Conservation (phyloP, 805 yeast genomes). For the Scheffersomyces amazonensis region DNA sequence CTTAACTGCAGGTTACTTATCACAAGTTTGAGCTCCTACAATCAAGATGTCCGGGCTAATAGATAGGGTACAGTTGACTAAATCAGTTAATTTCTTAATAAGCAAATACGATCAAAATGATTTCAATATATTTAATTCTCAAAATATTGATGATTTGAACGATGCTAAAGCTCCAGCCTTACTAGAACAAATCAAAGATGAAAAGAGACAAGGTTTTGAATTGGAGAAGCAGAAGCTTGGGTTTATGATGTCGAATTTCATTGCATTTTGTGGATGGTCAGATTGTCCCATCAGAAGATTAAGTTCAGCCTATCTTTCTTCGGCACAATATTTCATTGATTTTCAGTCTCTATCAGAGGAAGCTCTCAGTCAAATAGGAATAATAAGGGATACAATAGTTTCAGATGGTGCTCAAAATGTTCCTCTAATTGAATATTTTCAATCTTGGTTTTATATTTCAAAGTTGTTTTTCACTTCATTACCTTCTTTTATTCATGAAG, state of each 20-base stretch:
- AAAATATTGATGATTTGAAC: not conserved
- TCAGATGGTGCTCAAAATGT: too few relatives aligned
- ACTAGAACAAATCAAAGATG: not conserved
- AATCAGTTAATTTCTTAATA: not conserved
- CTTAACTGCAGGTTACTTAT: too few relatives aligned
- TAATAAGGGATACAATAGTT: too few relatives aligned
- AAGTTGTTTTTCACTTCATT: not conserved
- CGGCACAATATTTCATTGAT: not conserved
- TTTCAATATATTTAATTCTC: not conserved
- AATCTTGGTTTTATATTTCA: not conserved
- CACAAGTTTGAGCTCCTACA: too few relatives aligned
- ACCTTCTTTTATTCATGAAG: too few relatives aligned
- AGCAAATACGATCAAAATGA: not conserved
- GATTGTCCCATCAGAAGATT: not conserved
- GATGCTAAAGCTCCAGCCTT: not conserved
- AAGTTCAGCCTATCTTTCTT: not conserved
- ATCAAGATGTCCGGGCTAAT: not conserved
- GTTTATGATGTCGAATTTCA: not conserved
- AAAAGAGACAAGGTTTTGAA: not conserved
- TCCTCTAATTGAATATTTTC: not conserved
- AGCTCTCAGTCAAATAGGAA: too few relatives aligned
- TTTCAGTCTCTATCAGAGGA: not conserved
- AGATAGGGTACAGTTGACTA: not conserved
- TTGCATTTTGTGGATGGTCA: not conserved
- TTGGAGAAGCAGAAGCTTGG: not conserved